A percentile compares a stretch with the other conserved stretches of the same genome.
Evolutionary conservation across 805 yeast genomes (phyloP).

Genomic region (Schwanniomyces vanrijiae): DNA sequence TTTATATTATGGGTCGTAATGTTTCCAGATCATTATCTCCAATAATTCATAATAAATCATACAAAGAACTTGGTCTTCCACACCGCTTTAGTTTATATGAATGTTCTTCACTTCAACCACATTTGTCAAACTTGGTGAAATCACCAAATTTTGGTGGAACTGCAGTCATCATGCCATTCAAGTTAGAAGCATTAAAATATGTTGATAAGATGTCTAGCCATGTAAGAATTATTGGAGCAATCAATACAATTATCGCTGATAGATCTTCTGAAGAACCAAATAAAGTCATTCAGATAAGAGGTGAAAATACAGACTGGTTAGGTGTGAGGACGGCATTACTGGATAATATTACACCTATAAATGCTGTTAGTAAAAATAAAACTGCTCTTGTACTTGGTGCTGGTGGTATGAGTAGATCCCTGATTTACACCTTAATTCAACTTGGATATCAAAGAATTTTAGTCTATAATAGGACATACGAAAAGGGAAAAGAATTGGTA

Average conservation of each 20-base stretch:
- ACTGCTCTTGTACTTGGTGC: conserved; percentile 16
- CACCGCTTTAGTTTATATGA: conserved; percentile 9
- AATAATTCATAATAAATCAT: conserved; percentile 9
- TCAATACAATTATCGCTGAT: conserved; percentile 12
- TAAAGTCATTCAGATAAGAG: conserved; percentile 9
- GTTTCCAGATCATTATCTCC: conserved; percentile 12
- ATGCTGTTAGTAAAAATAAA: conserved; percentile 12
- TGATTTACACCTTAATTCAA: conserved; percentile 14
- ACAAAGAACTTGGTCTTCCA: conserved; percentile 13
- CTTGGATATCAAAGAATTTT: conserved; percentile 12
- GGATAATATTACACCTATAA: conserved; percentile 14
- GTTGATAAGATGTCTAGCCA: conserved; percentile 14
- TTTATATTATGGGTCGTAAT: conserved; percentile 12
- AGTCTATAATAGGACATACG: conserved; percentile 10
- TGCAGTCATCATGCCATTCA: conserved; percentile 13
- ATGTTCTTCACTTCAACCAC: conserved; percentile 8
- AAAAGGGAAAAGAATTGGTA: conserved; percentile 7
- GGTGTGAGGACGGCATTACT: conserved; percentile 9
- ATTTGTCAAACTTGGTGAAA: conserved; percentile 5
- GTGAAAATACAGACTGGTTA: conserved; percentile 19
- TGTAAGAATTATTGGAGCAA: conserved; percentile 13
- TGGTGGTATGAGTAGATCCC: conserved; percentile 16
- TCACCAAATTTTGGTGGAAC: conserved; percentile 16
- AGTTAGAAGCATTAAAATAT: conserved; percentile 8
- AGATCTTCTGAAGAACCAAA: conserved; percentile 9